Base-by-base conservation (phyloP, 176 grass and related monocot species). In the Olyra latifolia region DNA sequence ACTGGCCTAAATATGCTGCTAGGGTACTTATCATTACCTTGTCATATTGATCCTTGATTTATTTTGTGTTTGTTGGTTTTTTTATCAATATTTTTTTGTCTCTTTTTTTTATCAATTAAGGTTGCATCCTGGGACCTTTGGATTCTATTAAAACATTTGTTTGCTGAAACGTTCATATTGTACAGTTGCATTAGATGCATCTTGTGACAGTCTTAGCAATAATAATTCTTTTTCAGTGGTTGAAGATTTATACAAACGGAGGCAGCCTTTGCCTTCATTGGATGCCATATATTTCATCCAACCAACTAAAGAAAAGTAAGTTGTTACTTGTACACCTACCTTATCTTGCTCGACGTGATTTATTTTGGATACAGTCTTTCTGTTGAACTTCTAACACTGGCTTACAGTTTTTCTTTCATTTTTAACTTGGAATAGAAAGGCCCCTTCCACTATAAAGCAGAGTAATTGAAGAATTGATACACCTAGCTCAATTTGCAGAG, bases 281-380 rank as follows among this genome's bases (percentile, higher is more conserved):
- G 90, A 95, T 91, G 95, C 95, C 52, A 93, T 98, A 93, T 98
- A 98, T 84, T 98, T 98, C 83, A 95, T 98, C 35, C 95, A 98
- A 80, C 95, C 95, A 85, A 93, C 92, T 68, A 95, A 93, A 90
- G 95, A 98, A 73, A 98, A 98, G 95, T 98, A 98, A 91, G 70
- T 83, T 62, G 54, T 24, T 70, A 60, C 54, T 13, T 25, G 10
- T 77, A 38, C 48, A 62, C 28, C n/a, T 71, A 48, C 44, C 32
- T 69, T 66, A 17, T 75, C 78, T 40, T 63, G n/a, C 59, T 84
- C 85, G 67, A 77, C 50, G 70, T 92, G 30, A 71, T 74, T 63
- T 53, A 78, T n/a, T 67, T 78, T 78, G 27, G 22, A 29, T 55
- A 54, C 62, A 63, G 72, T 79, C 15, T 83, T 66, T 53, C 9